phyloP scores from a whole-genome alignment of 2,329 filamentous ascomycete genomes.

The Nemania bipapillata region DNA sequence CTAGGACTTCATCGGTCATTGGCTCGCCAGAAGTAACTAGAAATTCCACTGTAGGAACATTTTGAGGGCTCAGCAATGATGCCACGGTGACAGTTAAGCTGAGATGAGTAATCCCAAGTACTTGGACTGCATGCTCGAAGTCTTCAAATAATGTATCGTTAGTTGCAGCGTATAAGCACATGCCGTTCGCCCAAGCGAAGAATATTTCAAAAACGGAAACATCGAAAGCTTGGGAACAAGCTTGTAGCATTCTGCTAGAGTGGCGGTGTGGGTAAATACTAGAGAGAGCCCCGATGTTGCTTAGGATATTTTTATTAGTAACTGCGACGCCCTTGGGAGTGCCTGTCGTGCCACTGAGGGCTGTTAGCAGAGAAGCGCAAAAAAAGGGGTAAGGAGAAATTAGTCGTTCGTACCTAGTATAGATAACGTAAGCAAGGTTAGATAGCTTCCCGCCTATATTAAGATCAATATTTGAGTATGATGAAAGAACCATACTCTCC shows the following conservation, averaged over 20 bases:
- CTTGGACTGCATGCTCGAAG: constrained; percentile 73
- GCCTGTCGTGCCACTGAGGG: constrained; percentile 75
- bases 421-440: constrained; percentile 78
- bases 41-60: constrained; percentile 77
- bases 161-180: constrained; percentile 78
- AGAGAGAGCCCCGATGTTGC: constrained; percentile 76
- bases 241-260: constrained; percentile 75
- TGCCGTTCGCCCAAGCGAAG: constrained; percentile 80
- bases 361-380: neutral
- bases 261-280: constrained; percentile 70
- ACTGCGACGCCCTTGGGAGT: constrained; percentile 82
- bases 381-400: neutral
- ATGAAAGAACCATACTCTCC: constrained; percentile 43
- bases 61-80: constrained; percentile 73
- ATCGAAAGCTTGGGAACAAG: constrained; percentile 86
- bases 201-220: constrained; percentile 93
- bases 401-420: constrained; percentile 64
- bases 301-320: constrained; percentile 78
- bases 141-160: constrained; percentile 81
- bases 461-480: constrained; percentile 54
- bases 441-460: constrained; percentile 55
- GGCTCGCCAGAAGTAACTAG: constrained; percentile 85
- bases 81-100: constrained; percentile 89
- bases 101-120: constrained; percentile 77
- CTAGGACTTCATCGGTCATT: constrained; percentile 76